phyloP scores from a whole-genome alignment of 2,329 filamentous ascomycete species.

The Atkinsonella hypoxylon region DNA sequence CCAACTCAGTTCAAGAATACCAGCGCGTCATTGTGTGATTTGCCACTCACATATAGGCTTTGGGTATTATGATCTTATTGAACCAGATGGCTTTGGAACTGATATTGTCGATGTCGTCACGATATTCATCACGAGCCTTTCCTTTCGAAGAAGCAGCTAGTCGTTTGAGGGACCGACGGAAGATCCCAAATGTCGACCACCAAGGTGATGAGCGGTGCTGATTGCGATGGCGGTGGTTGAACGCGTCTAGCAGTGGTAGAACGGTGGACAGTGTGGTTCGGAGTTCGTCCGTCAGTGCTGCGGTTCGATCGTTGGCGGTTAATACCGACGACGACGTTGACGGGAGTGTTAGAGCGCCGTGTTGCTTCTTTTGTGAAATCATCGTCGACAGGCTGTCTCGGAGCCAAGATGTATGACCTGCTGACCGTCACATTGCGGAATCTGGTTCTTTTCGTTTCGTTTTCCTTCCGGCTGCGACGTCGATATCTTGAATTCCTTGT shows the following conservation, averaged over 20 bases:
- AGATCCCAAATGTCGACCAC: constrained; percentile 62
- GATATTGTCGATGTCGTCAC: constrained; percentile 6
- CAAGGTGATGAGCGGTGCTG: constrained; percentile 74
- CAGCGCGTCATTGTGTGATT: background rate
- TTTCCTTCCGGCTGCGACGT: too few relatives aligned
- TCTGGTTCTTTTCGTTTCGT: too few relatives aligned
- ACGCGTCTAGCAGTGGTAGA: constrained; percentile 51
- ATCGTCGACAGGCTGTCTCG: background rate
- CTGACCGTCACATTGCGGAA: background rate
- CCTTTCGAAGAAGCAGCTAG: constrained; percentile 26
- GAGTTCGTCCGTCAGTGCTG: constrained; percentile 8
- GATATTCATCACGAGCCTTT: background rate
- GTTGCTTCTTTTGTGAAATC: background rate
- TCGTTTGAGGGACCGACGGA: constrained; percentile 53
- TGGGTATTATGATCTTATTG: constrained; percentile 18
- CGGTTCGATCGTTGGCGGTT: constrained; percentile 1
- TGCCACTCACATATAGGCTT: constrained; percentile 23
- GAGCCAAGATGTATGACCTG: background rate
- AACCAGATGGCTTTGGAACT: constrained; percentile 18
- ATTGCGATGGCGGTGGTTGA: constrained; percentile 79
- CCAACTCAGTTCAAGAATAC: background rate
- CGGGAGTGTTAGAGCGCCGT: background rate
- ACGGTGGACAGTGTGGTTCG: constrained; percentile 25
- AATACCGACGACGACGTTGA: background rate
- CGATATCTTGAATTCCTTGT: background rate